Evolutionary conservation across 1,284 basidiomycete genomes (phyloP).

Genomic region (Cryptococcus jaspeensis): DNA sequence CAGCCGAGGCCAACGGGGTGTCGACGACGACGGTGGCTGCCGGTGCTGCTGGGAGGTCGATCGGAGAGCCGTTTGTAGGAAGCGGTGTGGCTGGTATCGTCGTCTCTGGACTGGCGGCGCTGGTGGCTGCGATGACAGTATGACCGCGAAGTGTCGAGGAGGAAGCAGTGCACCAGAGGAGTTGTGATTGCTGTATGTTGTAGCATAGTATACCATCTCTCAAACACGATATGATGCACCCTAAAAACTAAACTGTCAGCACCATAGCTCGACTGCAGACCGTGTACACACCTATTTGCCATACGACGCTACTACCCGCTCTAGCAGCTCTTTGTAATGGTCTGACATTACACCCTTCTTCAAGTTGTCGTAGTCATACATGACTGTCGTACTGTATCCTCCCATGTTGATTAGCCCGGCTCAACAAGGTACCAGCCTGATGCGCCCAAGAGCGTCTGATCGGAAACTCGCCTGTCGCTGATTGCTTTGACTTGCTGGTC

Average conservation of each 20-base stretch:
- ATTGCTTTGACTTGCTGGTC: conserved; percentile 40
- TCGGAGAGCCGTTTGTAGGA: too few species aligned
- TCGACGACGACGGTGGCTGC: neutral
- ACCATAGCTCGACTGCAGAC: neutral
- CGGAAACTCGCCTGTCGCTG: conserved; percentile 29
- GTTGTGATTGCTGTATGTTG: neutral
- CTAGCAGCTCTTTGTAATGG: conserved; percentile 28
- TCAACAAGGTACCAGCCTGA: neutral
- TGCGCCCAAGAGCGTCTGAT: neutral
- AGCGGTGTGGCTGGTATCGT: too few species aligned
- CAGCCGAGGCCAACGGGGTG: conserved; percentile 1
- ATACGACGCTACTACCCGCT: conserved; percentile 13
- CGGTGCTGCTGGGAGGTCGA: neutral
- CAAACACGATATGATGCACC: neutral
- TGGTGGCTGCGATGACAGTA: too few species aligned
- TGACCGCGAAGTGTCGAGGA: neutral
- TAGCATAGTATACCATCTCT: neutral
- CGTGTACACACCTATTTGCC: neutral
- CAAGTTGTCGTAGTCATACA: conserved; percentile 47
- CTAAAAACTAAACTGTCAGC: neutral
- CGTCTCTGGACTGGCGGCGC: too few species aligned
- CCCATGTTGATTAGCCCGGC: neutral
- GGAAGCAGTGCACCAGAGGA: neutral
- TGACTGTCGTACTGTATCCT: conserved; percentile 33
- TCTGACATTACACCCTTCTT: conserved; percentile 42